Evolutionary conservation across 2,329 filamentous ascomycete species (phyloP).

Genomic region (Trichoderma sp.): DNA sequence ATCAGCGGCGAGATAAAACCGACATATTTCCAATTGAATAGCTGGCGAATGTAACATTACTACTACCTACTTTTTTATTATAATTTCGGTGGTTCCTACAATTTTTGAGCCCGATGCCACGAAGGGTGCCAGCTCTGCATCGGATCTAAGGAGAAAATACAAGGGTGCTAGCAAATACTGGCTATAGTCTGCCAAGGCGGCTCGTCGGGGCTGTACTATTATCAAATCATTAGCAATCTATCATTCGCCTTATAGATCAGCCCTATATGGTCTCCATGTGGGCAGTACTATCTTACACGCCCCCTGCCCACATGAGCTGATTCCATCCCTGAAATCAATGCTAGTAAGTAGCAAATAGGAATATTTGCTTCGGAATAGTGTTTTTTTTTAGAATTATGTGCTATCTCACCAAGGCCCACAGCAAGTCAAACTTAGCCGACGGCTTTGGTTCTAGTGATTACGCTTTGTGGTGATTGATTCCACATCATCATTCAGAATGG

Average conservation of each 20-base stretch:
- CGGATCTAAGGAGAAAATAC: neutral
- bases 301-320: neutral
- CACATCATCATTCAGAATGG: constrained; percentile 1
- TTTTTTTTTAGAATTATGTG: neutral
- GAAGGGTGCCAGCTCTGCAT: neutral
- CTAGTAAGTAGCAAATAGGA: neutral
- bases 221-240: neutral
- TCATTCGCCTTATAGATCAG: neutral
- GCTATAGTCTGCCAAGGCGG: neutral
- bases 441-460: constrained; percentile 1
- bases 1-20: neutral
- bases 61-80: neutral
- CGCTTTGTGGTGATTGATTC: constrained; percentile 1
- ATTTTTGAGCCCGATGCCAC: neutral
- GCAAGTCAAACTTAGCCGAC: neutral
- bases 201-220: neutral
- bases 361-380: neutral
- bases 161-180: neutral
- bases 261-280: neutral
- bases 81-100: neutral
- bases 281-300: neutral
- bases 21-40: neutral
- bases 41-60: neutral
- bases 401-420: neutral
- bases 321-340: neutral